These are phyloP conservation scores for Amanita jacksonii DNA, from an alignment of 768 basidiomycete genomes.

Conservation along the genomic window DNA sequence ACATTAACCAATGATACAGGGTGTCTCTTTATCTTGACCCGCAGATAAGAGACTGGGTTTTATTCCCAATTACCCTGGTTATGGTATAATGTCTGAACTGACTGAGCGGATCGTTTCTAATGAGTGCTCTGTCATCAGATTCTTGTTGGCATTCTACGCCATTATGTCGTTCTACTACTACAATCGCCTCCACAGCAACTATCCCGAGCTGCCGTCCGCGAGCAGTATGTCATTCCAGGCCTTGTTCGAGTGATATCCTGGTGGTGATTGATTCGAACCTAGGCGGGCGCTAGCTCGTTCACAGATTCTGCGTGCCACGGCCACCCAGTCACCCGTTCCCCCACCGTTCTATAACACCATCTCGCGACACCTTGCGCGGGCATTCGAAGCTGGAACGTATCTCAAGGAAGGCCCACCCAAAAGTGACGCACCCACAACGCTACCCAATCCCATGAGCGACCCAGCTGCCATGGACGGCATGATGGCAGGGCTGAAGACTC, in stretches of 20 bases:
- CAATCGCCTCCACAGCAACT: constrained; percentile 79
- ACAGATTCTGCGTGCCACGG: constrained; percentile 74
- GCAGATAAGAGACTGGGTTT: constrained; percentile 88
- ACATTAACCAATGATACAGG: constrained; percentile 19
- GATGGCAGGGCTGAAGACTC: constrained; percentile 99
- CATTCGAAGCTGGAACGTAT: constrained; percentile 68
- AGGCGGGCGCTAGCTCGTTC: constrained; percentile 76
- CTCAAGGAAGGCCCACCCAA: constrained; percentile 80
- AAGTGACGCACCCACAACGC: constrained; percentile 43
- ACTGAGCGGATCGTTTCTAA: background rate
- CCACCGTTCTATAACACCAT: constrained; percentile 63
- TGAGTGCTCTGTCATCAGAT: constrained; percentile 32
- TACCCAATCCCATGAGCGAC: constrained; percentile 82
- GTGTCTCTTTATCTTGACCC: constrained; percentile 76
- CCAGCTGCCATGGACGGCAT: constrained; percentile 93
- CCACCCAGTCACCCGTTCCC: constrained; percentile 75
- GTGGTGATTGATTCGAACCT: background rate
- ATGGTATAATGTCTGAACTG: constrained; percentile 53
- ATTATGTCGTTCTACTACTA: constrained; percentile 84
- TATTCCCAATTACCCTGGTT: constrained; percentile 94
- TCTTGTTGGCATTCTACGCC: constrained; percentile 84
- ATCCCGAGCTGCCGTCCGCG: constrained; percentile 68
- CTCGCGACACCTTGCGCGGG: constrained; percentile 61
- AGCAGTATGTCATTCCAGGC: constrained; percentile 59
- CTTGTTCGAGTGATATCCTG: background rate